Evolutionary conservation across 345 rosid genomes (phyloP).

Genomic region (Brassica nigra): DNA sequence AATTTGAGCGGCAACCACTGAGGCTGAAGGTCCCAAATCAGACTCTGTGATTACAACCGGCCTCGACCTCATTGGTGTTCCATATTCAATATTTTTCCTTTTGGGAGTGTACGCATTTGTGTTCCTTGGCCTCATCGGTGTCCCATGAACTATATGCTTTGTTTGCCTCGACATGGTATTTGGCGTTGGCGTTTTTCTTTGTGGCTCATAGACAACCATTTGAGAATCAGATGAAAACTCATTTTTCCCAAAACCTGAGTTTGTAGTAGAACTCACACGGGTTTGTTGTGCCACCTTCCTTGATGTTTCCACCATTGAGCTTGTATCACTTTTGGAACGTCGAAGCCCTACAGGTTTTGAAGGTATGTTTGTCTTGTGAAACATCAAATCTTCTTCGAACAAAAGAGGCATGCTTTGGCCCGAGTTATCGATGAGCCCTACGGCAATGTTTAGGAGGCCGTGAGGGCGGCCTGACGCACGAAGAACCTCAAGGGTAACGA

Average conservation of each 20-base stretch:
- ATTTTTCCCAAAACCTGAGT: slow-evolving; percentile 39
- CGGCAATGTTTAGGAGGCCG: slow-evolving; percentile 82
- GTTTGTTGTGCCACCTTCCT: slow-evolving; percentile 29
- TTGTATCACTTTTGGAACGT: slow-evolving; percentile 75
- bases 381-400: slow-evolving; percentile 38
- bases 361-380: slow-evolving; percentile 38
- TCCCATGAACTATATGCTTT: slow-evolving; percentile 30
- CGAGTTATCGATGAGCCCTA: slow-evolving; percentile 74
- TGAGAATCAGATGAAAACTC: slow-evolving; percentile 39
- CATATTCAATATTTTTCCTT: slow-evolving; percentile 34
- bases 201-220: slow-evolving; percentile 11
- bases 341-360: slow-evolving; percentile 64
- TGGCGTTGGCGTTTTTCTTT: slow-evolving; percentile 26
- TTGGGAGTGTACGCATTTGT: slow-evolving; percentile 27
- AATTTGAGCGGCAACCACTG: slow-evolving; percentile 75
- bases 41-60: slow-evolving; percentile 55
- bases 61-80: slow-evolving; percentile 44
- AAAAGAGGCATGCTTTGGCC: slow-evolving; percentile 80
- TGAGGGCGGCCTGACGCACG: slow-evolving; percentile 84
- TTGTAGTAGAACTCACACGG: slow-evolving; percentile 40
- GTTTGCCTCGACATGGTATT: slow-evolving; percentile 15
- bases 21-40: slow-evolving; percentile 82
- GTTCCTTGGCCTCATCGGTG: slow-evolving; percentile 41
- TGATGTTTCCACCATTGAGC: slow-evolving; percentile 53
- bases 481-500: slow-evolving; percentile 78